Conservation (phyloP, 192 early-diverging fungal species). For the Spizellomyces punctatus region DNA sequence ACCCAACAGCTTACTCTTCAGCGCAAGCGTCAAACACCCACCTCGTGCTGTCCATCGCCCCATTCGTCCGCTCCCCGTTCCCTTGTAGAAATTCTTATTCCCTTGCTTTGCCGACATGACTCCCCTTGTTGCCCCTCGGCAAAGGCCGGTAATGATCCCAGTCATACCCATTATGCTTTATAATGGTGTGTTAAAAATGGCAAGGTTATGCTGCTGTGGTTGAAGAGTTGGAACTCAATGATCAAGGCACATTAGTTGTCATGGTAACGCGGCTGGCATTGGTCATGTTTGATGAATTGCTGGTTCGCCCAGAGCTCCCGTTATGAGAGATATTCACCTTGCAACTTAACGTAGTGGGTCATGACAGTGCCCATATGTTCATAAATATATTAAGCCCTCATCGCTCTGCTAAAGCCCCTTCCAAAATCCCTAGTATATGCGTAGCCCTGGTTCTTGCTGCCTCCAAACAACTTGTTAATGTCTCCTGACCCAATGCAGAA, state of each 20-base stretch:
- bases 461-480: conserved; percentile 50
- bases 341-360: no score
- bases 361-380: no score
- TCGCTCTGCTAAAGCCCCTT: no score
- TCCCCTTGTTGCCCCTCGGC: conserved; percentile 36
- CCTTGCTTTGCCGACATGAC: conserved; percentile 51
- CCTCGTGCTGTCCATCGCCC: conserved; percentile 49
- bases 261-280: no score
- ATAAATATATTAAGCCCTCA: no score
- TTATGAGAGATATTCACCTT: no score
- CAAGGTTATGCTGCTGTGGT: no score
- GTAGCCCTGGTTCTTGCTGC: conserved; percentile 48
- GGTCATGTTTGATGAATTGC: no score
- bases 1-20: neutral
- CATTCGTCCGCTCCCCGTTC: conserved; percentile 48
- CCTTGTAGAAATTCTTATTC: conserved; percentile 68
- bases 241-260: no score
- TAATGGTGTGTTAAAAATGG: neutral
- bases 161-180: neutral
- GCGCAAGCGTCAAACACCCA: neutral
- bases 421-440: neutral
- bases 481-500: conserved; percentile 36
- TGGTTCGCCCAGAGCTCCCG: no score
- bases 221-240: no score
- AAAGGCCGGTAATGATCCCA: conserved; percentile 20